Evolutionary conservation across 1,139 yeast species (phyloP).

Genomic region (Hemisphaericaspora subhashii): DNA sequence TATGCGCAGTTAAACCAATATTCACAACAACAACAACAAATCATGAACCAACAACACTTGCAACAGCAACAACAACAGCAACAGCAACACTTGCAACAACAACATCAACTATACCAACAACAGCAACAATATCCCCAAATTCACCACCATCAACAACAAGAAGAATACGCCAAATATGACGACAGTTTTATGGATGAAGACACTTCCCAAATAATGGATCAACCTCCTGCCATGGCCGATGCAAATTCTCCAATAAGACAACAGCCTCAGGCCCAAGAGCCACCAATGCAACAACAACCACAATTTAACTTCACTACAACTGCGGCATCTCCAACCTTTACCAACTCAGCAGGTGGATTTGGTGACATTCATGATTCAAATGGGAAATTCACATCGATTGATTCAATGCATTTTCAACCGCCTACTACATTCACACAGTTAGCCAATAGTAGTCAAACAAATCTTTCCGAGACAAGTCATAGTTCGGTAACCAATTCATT

Average conservation of each 20-base stretch:
- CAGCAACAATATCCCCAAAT: slow-evolving; percentile 10
- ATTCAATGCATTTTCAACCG: slow-evolving; percentile 39
- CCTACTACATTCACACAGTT: slow-evolving; percentile 46
- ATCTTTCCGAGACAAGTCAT: slow-evolving; percentile 36
- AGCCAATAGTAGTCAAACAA: slow-evolving; percentile 42
- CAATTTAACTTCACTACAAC: neutral
- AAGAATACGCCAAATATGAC: slow-evolving; percentile 18
- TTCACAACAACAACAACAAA: slow-evolving; percentile 15
- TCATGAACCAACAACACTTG: slow-evolving; percentile 11
- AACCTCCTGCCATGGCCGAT: slow-evolving; percentile 15
- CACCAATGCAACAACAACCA: slow-evolving; percentile 1
- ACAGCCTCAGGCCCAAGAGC: slow-evolving; percentile 15
- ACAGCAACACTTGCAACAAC: slow-evolving; percentile 4
- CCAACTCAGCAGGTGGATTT: slow-evolving; percentile 10
- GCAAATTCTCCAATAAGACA: slow-evolving; percentile 20
- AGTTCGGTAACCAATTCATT: slow-evolving; percentile 27
- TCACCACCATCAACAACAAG: slow-evolving; percentile 10
- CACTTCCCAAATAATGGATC: slow-evolving; percentile 22
- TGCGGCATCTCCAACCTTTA: slow-evolving; percentile 10
- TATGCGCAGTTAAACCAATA: slow-evolving; percentile 15
- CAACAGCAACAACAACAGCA: slow-evolving; percentile 10
- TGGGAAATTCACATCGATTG: slow-evolving; percentile 35
- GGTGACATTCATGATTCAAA: slow-evolving; percentile 13
- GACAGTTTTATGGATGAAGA: slow-evolving; percentile 48
- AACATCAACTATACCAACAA: slow-evolving; percentile 7